These are phyloP conservation scores for Nematodospora anomalae DNA, from an alignment of 1,139 yeast genomes.

Conservation along the genomic window DNA sequence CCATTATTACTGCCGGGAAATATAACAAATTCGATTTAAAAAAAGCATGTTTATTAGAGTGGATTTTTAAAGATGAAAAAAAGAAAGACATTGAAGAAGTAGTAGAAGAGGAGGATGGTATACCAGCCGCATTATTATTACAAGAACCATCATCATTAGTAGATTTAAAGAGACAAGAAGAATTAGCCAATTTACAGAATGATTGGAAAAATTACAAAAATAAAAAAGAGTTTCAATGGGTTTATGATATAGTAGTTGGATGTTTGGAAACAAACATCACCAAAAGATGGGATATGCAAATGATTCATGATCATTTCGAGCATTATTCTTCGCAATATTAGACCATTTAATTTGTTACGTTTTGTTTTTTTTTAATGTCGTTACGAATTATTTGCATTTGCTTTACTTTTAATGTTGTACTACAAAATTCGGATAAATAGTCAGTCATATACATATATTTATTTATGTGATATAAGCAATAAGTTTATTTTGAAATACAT, in stretches of 20 bases:
- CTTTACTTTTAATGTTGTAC: not conserved
- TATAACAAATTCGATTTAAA: conserved; percentile 49
- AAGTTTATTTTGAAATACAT: conserved; percentile 11
- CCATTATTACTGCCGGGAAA: conserved; percentile 68
- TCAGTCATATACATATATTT: no score
- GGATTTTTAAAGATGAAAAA: conserved; percentile 22
- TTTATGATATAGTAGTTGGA: conserved; percentile 50
- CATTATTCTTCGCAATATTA: not conserved
- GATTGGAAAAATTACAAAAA: conserved; percentile 26
- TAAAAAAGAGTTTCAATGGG: conserved; percentile 25
- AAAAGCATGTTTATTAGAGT: conserved; percentile 31
- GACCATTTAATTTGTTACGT: not conserved
- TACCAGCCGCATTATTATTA: conserved; percentile 13
- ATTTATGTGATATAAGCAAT: not conserved
- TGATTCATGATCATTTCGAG: conserved; percentile 20
- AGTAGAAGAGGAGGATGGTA: conserved; percentile 11
- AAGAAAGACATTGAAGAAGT: conserved; percentile 10
- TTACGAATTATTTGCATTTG: not conserved
- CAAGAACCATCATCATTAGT: conserved; percentile 22
- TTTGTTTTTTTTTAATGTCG: not conserved
- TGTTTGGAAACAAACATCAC: conserved; percentile 55
- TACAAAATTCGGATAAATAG: no score
- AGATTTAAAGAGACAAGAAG: conserved; percentile 24
- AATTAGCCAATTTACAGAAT: conserved; percentile 15
- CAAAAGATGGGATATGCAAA: conserved; percentile 50